Conservation (phyloP, 2,329 filamentous ascomycete species). For the Tolypocladium paradoxum region DNA sequence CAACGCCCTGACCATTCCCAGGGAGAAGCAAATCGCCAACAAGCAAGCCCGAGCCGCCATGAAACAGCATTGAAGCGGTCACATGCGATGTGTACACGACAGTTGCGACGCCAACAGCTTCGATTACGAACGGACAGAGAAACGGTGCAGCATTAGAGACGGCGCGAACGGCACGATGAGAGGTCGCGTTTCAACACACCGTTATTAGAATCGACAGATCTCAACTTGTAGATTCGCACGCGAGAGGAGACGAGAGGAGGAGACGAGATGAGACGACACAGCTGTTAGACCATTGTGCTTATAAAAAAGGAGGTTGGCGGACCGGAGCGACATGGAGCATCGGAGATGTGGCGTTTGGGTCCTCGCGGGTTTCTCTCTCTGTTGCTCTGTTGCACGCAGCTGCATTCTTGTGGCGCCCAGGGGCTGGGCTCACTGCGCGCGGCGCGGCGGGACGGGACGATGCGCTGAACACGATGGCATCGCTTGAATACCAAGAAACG, state of each 20-base stretch:
- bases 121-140: background rate
- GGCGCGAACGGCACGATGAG: background rate
- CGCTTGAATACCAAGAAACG: background rate
- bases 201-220: background rate
- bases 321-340: background rate
- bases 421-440: background rate
- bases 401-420: background rate
- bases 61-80: conserved; percentile 18
- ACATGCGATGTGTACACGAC: background rate
- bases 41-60: conserved; percentile 29
- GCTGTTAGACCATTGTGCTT: background rate
- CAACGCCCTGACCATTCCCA: conserved; percentile 80
- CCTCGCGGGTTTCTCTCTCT: background rate
- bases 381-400: background rate
- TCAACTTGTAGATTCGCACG: background rate
- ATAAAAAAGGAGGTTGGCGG: background rate
- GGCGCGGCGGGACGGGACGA: background rate
- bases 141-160: background rate
- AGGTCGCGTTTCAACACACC: background rate
- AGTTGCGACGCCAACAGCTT: background rate
- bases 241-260: background rate
- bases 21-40: conserved; percentile 48
- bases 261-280: background rate
- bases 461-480: background rate
- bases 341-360: background rate